phyloP scores from a whole-genome alignment of 2,329 filamentous ascomycete species.

The Reticulascus tulasneorum region DNA sequence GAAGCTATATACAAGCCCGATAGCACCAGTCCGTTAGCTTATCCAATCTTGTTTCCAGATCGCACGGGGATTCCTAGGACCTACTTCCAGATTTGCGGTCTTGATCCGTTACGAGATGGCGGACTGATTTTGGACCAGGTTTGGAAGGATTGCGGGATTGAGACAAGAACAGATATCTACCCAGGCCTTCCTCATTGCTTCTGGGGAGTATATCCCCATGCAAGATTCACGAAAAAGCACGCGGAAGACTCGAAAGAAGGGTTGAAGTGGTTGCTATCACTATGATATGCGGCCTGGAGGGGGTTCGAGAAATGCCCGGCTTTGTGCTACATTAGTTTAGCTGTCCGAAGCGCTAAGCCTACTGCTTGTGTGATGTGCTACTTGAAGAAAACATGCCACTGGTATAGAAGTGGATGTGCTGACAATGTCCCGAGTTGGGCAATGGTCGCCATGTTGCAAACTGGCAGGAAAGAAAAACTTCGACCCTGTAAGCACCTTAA shows the following conservation, averaged over 20 bases:
- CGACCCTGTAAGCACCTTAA: no score
- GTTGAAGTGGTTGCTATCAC: slow-evolving; percentile 20
- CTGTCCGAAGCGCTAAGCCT: no score
- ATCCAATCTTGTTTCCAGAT: slow-evolving; percentile 18
- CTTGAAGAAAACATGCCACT: no score
- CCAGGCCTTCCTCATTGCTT: slow-evolving; percentile 26
- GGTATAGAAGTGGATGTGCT: no score
- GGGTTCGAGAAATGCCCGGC: no score
- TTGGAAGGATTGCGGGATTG: slow-evolving; percentile 21
- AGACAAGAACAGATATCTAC: slow-evolving; percentile 23
- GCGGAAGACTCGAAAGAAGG: slow-evolving; percentile 16
- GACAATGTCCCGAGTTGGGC: no score
- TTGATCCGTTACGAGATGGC: slow-evolving; percentile 25
- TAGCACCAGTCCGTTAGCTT: slow-evolving; percentile 19
- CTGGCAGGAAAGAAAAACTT: no score
- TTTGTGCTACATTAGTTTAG: no score
- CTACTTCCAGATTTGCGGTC: slow-evolving; percentile 26
- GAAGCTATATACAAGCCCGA: slow-evolving; percentile 22
- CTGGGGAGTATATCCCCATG: slow-evolving; percentile 20
- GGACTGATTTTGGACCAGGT: slow-evolving; percentile 24
- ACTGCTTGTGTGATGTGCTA: no score
- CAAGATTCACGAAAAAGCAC: slow-evolving; percentile 18
- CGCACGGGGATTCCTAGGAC: slow-evolving; percentile 22
- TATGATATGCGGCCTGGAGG: no score
- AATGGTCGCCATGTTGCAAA: no score